Conservation (phyloP, 2,329 filamentous ascomycete genomes). For the Colletotrichum lupini region DNA sequence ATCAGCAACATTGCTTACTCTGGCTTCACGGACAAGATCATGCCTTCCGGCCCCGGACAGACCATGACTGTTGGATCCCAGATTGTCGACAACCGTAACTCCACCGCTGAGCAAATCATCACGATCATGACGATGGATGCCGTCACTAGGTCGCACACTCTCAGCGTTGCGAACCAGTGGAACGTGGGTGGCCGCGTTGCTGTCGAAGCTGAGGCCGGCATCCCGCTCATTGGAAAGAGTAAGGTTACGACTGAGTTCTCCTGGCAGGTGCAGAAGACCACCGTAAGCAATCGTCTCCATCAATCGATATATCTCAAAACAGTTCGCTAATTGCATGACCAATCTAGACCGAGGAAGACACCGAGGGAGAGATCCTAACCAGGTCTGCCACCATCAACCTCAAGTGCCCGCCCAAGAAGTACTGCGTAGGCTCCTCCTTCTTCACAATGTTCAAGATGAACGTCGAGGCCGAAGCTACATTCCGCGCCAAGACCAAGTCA, state of each 20-base stretch:
- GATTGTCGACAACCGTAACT: slow-evolving; percentile 37
- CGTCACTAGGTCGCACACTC: slow-evolving; percentile 24
- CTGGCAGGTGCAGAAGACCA: slow-evolving; percentile 25
- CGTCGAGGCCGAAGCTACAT: slow-evolving; percentile 34
- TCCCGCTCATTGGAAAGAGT: slow-evolving; percentile 22
- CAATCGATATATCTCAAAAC: not conserved
- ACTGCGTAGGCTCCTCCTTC: slow-evolving; percentile 34
- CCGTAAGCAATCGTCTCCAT: slow-evolving; percentile 1
- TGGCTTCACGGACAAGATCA: slow-evolving; percentile 33
- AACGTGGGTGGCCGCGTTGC: slow-evolving; percentile 22
- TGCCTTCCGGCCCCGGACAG: slow-evolving; percentile 27
- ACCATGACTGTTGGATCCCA: slow-evolving; percentile 35
- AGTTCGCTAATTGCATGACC: not conserved
- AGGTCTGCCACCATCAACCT: slow-evolving; percentile 34
- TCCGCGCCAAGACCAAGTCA: slow-evolving; percentile 29
- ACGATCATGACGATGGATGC: slow-evolving; percentile 30
- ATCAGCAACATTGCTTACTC: slow-evolving; percentile 36
- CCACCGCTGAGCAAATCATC: slow-evolving; percentile 31
- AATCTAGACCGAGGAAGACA: slow-evolving; percentile 15
- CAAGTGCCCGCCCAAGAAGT: slow-evolving; percentile 32
- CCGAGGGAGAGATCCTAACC: slow-evolving; percentile 23
- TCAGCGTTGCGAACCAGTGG: slow-evolving; percentile 24
- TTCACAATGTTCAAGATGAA: slow-evolving; percentile 36
- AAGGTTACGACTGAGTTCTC: slow-evolving; percentile 20
- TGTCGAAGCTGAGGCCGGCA: slow-evolving; percentile 20